Percentiles rank a stretch among this genome's conserved stretches.
Evolutionary conservation across 2,329 filamentous ascomycete genomes (phyloP).

Genomic region (Fusarium zealandicum): DNA sequence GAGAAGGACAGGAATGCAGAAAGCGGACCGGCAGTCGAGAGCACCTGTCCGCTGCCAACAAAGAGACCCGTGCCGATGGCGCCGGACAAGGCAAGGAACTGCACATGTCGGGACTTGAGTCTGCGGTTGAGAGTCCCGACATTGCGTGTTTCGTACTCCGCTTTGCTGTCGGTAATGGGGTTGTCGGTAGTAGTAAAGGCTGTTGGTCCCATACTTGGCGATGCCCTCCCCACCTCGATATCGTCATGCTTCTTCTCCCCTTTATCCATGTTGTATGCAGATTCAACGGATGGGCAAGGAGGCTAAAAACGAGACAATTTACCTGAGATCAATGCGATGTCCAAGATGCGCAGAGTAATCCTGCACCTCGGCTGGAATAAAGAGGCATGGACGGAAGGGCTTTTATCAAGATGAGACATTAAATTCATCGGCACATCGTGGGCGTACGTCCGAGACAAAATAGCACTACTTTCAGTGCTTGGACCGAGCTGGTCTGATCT

Average conservation of each 20-base stretch:
- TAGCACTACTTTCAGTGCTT: not conserved
- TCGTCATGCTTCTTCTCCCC: constrained; percentile 8
- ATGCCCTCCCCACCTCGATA: constrained; percentile 18
- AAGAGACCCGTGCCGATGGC: constrained; percentile 7
- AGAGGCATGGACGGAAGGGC: not conserved
- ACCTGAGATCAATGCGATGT: too few relatives aligned
- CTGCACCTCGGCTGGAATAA: too few relatives aligned
- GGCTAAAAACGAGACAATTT: too few relatives aligned
- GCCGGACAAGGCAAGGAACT: constrained; percentile 4
- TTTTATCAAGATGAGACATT: not conserved
- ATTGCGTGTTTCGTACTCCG: constrained; percentile 19
- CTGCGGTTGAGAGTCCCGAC: constrained; percentile 24
- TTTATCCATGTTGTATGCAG: constrained; percentile 7
- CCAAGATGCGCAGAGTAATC: too few relatives aligned
- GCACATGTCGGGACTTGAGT: constrained; percentile 14
- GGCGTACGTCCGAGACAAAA: not conserved
- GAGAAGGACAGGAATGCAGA: constrained; percentile 1
- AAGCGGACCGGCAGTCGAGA: not conserved
- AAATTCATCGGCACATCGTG: not conserved
- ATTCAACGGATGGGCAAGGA: not conserved
- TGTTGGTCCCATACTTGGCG: constrained; percentile 20
- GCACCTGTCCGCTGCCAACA: constrained; percentile 3
- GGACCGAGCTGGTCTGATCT: not conserved
- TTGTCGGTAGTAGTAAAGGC: constrained; percentile 9
- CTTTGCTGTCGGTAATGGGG: constrained; percentile 8